Evolutionary conservation across 2,329 filamentous ascomycete species (phyloP).

Genomic region (Aquanectria penicillioides): DNA sequence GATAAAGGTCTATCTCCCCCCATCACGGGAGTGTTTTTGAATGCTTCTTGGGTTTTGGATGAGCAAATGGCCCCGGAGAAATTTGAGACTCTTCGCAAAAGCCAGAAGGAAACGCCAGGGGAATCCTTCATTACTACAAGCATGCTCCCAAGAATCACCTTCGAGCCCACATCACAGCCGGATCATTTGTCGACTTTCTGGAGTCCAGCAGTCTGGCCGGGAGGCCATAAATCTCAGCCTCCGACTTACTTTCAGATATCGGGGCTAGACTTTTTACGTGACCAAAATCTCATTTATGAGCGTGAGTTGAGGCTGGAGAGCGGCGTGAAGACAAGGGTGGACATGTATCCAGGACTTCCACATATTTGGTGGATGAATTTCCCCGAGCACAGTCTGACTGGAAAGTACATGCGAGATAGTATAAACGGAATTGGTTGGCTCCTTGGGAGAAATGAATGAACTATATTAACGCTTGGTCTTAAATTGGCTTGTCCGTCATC

Average conservation of each 20-base stretch:
- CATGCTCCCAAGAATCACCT: no score
- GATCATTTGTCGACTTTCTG: not conserved
- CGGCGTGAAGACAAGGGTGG: not conserved
- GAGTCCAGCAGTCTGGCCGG: not conserved
- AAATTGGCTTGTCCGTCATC: no score
- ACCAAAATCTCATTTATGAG: constrained; percentile 1
- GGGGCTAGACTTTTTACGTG: not conserved
- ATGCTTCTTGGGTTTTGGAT: no score
- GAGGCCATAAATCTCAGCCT: not conserved
- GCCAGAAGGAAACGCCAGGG: no score
- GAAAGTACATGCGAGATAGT: not conserved
- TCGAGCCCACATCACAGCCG: not conserved
- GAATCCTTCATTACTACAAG: no score
- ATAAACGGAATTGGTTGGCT: not conserved
- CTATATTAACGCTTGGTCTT: no score
- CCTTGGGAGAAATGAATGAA: not conserved
- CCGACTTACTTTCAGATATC: constrained; percentile 3
- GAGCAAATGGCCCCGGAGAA: no score
- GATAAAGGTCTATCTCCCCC: constrained; percentile 13
- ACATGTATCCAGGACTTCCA: not conserved
- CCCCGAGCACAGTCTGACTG: not conserved
- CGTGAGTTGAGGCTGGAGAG: not conserved
- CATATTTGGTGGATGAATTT: not conserved
- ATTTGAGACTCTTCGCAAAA: no score
- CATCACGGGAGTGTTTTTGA: constrained; percentile 13